A percentile compares a stretch with the other conserved stretches of the same genome.
Conservation (phyloP, 352 stramenopile genomes). For the Globisporangium emineosum region DNA sequence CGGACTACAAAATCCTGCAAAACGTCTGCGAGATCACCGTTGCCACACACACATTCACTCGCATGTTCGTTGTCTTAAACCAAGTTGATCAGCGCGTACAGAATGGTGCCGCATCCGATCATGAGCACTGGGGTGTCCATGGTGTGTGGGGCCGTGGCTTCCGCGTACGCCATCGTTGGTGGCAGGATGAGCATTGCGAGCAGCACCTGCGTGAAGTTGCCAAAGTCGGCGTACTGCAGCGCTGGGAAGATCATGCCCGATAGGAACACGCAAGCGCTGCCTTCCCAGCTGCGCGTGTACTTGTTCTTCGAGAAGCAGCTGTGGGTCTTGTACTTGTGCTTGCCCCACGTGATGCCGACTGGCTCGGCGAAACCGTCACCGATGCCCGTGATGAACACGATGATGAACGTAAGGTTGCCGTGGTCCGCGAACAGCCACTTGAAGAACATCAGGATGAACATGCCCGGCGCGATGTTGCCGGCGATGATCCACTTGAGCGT, state of each 20-base stretch:
- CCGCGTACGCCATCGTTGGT: slow-evolving; percentile 80
- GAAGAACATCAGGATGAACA: slow-evolving; percentile 84
- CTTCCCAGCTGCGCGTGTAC: slow-evolving; percentile 84
- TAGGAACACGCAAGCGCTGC: slow-evolving; percentile 75
- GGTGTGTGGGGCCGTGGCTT: slow-evolving; percentile 78
- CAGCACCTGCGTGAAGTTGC: slow-evolving; percentile 74
- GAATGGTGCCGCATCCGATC: slow-evolving; percentile 66
- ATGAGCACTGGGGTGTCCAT: slow-evolving; percentile 87
- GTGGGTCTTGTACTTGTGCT: slow-evolving; percentile 85
- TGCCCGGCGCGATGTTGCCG: slow-evolving; percentile 54
- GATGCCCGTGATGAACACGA: slow-evolving; percentile 83
- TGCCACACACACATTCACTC: too few species aligned
- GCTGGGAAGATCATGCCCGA: slow-evolving; percentile 66
- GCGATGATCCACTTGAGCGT: slow-evolving; percentile 87
- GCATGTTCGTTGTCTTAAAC: slow-evolving; percentile 6
- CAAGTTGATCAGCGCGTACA: slow-evolving; percentile 58
- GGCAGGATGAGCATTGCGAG: slow-evolving; percentile 75
- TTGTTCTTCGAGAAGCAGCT: slow-evolving; percentile 81
- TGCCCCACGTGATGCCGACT: slow-evolving; percentile 75
- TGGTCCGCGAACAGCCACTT: slow-evolving; percentile 76
- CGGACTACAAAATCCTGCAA: neutral
- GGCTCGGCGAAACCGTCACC: slow-evolving; percentile 74
- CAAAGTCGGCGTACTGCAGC: slow-evolving; percentile 65
- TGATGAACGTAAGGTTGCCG: slow-evolving; percentile 61
- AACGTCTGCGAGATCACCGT: neutral